A percentile compares a stretch with the other conserved stretches of the same genome.
Conservation (phyloP, 2,329 filamentous ascomycete genomes). For the Trichoderma atrobrunneum region DNA sequence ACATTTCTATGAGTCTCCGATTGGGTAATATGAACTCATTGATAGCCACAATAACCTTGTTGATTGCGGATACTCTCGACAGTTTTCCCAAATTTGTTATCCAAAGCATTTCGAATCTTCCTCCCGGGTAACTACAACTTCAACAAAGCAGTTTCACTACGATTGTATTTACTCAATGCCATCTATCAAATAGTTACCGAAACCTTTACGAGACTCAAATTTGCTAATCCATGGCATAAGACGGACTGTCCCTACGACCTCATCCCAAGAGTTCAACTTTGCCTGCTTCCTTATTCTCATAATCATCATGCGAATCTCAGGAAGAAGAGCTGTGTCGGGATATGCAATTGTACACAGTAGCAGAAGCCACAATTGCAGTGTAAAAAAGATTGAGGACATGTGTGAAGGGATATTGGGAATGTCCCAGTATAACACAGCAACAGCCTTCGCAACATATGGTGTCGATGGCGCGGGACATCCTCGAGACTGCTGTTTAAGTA, state of each 20-base stretch:
- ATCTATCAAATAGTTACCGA: neutral
- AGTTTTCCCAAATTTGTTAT: neutral
- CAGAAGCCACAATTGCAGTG: neutral
- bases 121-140: neutral
- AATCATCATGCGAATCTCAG: neutral
- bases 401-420: neutral
- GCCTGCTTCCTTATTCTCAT: neutral
- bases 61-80: neutral
- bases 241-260: neutral
- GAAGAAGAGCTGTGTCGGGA: neutral
- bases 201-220: neutral
- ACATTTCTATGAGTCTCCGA: neutral
- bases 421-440: too few species aligned
- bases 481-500: too few species aligned
- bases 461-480: too few species aligned
- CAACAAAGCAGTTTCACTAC: neutral
- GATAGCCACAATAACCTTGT: neutral
- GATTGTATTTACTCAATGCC: fast-evolving
- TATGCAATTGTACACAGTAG: neutral
- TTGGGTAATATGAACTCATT: neutral
- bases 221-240: neutral
- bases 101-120: neutral
- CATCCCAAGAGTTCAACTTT: neutral
- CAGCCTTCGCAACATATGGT: too few species aligned
- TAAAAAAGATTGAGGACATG: neutral